These are phyloP conservation scores for Funneliformis mosseae DNA, from an alignment of 192 early-diverging fungal species.

Conservation along the genomic window DNA sequence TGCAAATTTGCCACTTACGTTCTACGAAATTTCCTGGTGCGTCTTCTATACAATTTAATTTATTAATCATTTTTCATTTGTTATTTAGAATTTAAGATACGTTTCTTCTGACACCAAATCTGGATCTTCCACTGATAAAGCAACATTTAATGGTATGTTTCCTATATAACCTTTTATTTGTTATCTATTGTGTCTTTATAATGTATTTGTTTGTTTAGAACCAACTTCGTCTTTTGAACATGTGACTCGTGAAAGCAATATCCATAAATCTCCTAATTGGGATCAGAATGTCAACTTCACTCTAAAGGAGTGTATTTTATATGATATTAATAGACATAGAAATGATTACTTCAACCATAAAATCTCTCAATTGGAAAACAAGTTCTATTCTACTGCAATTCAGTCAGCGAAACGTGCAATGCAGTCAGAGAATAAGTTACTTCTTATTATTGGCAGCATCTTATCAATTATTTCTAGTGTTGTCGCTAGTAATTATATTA, in stretches of 20 bases:
- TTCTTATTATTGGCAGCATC: not conserved
- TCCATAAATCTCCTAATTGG: too few species aligned
- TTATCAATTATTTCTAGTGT: not conserved
- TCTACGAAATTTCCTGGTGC: conserved; percentile 8
- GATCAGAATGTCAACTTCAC: too few species aligned
- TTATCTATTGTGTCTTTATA: conserved; percentile 17
- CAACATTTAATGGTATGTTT: conserved; percentile 1
- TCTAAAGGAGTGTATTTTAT: too few species aligned
- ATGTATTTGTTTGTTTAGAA: conserved; percentile 8
- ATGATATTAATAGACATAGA: too few species aligned
- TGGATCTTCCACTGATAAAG: not conserved
- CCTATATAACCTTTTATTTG: conserved; percentile 11
- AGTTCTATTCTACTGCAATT: too few species aligned
- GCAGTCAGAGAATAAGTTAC: not conserved
- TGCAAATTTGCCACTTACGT: not conserved
- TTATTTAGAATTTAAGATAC: not conserved
- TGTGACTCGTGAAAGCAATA: not conserved
- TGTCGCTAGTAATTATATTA: not conserved
- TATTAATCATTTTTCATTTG: conserved; percentile 1
- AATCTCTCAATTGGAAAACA: too few species aligned
- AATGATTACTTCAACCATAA: too few species aligned
- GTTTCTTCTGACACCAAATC: not conserved
- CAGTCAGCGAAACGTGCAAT: not conserved
- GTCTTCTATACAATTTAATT: conserved; percentile 11
- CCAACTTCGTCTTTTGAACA: not conserved